Conservation (phyloP, 257 asterid species). For the Fraxinus excelsior region DNA sequence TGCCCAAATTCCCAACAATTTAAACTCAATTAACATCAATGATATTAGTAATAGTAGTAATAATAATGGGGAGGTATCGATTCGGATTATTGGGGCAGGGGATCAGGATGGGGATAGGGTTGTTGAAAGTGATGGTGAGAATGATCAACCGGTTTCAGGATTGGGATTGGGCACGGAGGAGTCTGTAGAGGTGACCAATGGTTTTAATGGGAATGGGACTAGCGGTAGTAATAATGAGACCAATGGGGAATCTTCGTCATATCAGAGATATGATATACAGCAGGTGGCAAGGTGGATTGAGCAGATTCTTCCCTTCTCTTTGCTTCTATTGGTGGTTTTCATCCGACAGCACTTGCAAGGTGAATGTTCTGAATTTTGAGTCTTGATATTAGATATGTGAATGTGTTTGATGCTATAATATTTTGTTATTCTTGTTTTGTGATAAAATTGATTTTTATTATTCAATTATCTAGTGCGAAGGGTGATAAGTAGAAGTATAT, state of each 20-base stretch:
- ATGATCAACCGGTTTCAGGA: not conserved
- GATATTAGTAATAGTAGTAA: constrained; percentile 28
- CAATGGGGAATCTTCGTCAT: constrained; percentile 50
- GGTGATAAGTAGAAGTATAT: not conserved
- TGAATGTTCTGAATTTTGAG: constrained; percentile 21
- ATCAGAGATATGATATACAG: constrained; percentile 79
- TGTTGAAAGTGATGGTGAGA: constrained; percentile 18
- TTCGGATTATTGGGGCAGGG: constrained; percentile 66
- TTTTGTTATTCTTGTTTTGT: constrained; percentile 6
- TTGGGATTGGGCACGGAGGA: constrained; percentile 40
- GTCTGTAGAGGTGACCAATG: constrained; percentile 34
- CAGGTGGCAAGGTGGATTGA: constrained; percentile 88
- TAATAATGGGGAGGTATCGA: constrained; percentile 70
- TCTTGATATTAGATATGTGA: not conserved
- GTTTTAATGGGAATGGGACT: constrained; percentile 28
- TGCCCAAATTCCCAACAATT: constrained; percentile 22
- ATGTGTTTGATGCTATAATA: not conserved
- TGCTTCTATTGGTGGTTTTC: constrained; percentile 81
- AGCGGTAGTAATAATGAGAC: constrained; percentile 18
- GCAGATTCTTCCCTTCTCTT: constrained; percentile 84
- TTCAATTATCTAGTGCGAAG: not conserved
- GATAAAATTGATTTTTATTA: not conserved
- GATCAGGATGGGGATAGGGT: constrained; percentile 35
- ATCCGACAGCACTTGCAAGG: constrained; percentile 97
- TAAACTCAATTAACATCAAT: constrained; percentile 18